phyloP scores from a whole-genome alignment of 331 rosid genomes.

The Dryas integrifolia region DNA sequence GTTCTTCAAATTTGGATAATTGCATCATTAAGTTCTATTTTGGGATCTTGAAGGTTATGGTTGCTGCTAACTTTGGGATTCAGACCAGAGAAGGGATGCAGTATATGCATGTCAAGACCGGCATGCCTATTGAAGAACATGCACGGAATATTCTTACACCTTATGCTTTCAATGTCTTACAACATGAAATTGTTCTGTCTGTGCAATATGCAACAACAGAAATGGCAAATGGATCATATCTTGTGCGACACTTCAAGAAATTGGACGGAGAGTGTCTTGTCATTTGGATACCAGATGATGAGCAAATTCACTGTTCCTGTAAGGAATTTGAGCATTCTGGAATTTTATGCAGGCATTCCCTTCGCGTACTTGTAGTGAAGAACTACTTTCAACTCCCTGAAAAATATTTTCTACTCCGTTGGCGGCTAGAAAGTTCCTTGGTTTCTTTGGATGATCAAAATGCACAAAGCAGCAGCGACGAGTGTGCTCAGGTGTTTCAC shows the following conservation, averaged over 20 bases:
- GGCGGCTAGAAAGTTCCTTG: slow-evolving; percentile 45
- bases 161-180: slow-evolving; percentile 53
- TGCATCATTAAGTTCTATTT: neutral
- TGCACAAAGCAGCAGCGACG: slow-evolving; percentile 33
- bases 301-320: slow-evolving; percentile 55
- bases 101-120: slow-evolving; percentile 43
- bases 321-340: slow-evolving; percentile 67
- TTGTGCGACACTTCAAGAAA: slow-evolving; percentile 53
- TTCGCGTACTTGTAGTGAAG: slow-evolving; percentile 48
- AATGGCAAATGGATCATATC: slow-evolving; percentile 54
- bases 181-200: slow-evolving; percentile 46
- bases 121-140: slow-evolving; percentile 70
- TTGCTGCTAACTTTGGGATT: slow-evolving; percentile 35
- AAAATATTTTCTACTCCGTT: slow-evolving; percentile 49
- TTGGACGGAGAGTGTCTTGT: slow-evolving; percentile 55
- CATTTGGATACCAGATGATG: slow-evolving; percentile 48
- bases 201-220: slow-evolving; percentile 47
- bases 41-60: slow-evolving; percentile 37
- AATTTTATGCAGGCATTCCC: slow-evolving; percentile 57
- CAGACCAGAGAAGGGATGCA: slow-evolving; percentile 37
- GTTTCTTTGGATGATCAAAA: slow-evolving; percentile 28
- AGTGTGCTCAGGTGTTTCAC: slow-evolving; percentile 44
- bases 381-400: slow-evolving; percentile 63
- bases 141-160: slow-evolving; percentile 55
- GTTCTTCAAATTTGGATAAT: neutral